Evolutionary conservation across 305 asterid species (phyloP), one percentile per base, ranked within the genome.

Genomic region (Fraxinus sp.): DNA sequence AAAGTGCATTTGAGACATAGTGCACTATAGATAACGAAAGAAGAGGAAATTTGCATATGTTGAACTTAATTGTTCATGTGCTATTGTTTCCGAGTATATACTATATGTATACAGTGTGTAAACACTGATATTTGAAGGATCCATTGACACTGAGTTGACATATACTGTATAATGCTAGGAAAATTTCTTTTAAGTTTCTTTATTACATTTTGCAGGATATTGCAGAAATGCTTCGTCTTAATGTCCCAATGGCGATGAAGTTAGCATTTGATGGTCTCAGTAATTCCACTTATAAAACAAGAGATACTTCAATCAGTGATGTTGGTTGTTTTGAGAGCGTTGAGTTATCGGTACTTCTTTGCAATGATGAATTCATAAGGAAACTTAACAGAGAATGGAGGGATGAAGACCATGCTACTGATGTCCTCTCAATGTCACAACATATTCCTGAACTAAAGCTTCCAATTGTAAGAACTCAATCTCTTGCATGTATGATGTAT

Each of bases 361-460:
- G 99, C 93, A 93, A 96, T 64, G 97, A 94, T 62, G 94, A 88
- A 46, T 96, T 93, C 89, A 94, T 96, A 86, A 85, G 85, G 78
- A 85, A 93, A 78, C 97, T 96, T 78, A 94, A 96, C 82, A 96
- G 92, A 82, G 98, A 96, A 18, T 96, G 99, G 99, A 91, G 98
- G 85, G 97, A 90, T 82, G 98, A 94, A 89, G 98, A 96, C 86
- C 94, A 85, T 8, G 91, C 98, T 49, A 96, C 99, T 35, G 99
- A 96, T 92, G 99, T 96, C 74, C 94, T 96, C 83, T 96, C 99
- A 78, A 91, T 96, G 98, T 96, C 99, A 81, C 98, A 94, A 82
- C 98, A 96, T 83, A 90, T 91, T 74, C 99, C 99, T 62, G 95
- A 93, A 83, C 93, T 96, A 80, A 87, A 89, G 85, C 95, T 96